Evolutionary conservation across 805 yeast genomes (phyloP).

Genomic region (Candida broadrunensis): DNA sequence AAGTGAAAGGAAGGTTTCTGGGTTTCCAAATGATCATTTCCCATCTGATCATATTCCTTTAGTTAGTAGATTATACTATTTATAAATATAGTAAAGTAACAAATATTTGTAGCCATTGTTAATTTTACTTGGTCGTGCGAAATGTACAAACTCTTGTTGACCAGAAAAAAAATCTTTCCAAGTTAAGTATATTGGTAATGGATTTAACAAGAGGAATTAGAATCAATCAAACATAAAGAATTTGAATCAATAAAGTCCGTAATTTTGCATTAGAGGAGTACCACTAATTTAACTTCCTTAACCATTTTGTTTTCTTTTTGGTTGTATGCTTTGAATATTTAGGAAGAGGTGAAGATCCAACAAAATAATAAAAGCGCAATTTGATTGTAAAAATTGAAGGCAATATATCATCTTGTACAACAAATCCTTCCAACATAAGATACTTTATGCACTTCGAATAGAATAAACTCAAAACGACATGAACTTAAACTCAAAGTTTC

Average conservation of each 20-base stretch:
- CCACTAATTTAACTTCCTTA: too few relatives aligned
- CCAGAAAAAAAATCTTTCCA: neutral
- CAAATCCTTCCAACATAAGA: too few relatives aligned
- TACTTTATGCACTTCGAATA: neutral
- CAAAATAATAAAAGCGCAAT: neutral
- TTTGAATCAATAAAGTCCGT: too few relatives aligned
- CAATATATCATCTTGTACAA: neutral
- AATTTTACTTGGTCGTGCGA: neutral
- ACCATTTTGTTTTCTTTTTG: neutral
- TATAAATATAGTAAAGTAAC: too few relatives aligned
- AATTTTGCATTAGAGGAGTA: too few relatives aligned
- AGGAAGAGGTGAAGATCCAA: neutral
- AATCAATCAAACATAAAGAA: too few relatives aligned
- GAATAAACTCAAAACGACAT: constrained; percentile 10
- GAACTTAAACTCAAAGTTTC: constrained; percentile 39
- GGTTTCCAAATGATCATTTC: constrained; percentile 55
- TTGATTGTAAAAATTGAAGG: neutral
- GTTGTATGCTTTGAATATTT: neutral
- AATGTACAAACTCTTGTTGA: neutral
- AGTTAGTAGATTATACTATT: constrained; percentile 16
- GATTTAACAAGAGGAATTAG: too few relatives aligned
- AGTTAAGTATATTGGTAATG: too few relatives aligned
- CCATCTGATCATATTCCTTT: constrained; percentile 57
- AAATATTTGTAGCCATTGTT: too few relatives aligned
- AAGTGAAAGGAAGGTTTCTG: constrained; percentile 19